phyloP scores from a whole-genome alignment of 164 flowering plant species.

The Tetrastigma voinierianum region DNA sequence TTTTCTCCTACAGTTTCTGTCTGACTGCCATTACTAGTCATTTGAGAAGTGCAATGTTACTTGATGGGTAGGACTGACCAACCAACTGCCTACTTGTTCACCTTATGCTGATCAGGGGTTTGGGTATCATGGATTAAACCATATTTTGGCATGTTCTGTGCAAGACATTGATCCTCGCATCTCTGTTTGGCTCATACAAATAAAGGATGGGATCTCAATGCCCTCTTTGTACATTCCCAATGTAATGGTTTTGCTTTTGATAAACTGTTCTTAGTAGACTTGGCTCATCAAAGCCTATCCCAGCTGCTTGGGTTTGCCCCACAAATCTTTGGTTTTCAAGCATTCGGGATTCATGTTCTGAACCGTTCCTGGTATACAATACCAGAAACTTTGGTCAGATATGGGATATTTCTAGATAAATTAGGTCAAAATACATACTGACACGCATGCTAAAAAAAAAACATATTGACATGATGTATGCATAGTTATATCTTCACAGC shows the following conservation, averaged over 20 bases:
- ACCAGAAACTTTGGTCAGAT: neutral
- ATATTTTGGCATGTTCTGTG: too few relatives aligned
- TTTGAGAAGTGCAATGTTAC: neutral
- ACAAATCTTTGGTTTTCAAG: neutral
- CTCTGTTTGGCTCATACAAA: too few relatives aligned
- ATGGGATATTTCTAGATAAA: neutral
- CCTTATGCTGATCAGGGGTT: conserved; percentile 2
- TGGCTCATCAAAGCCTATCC: neutral
- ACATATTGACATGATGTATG: too few relatives aligned
- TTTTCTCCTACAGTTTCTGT: neutral
- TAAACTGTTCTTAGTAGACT: neutral
- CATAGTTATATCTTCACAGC: neutral
- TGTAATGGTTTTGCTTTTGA: neutral
- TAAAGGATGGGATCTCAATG: too few relatives aligned
- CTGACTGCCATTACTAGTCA: neutral
- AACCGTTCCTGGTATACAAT: neutral
- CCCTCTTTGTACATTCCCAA: too few relatives aligned
- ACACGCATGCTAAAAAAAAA: too few relatives aligned
- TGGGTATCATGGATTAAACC: too few relatives aligned
- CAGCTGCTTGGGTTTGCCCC: neutral
- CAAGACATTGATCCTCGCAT: too few relatives aligned
- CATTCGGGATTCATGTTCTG: neutral
- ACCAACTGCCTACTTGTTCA: neutral
- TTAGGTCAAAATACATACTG: neutral
- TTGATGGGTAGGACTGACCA: neutral